Evolutionary conservation across 2,329 filamentous ascomycete species (phyloP).

Genomic region (Chaetomium sp.): DNA sequence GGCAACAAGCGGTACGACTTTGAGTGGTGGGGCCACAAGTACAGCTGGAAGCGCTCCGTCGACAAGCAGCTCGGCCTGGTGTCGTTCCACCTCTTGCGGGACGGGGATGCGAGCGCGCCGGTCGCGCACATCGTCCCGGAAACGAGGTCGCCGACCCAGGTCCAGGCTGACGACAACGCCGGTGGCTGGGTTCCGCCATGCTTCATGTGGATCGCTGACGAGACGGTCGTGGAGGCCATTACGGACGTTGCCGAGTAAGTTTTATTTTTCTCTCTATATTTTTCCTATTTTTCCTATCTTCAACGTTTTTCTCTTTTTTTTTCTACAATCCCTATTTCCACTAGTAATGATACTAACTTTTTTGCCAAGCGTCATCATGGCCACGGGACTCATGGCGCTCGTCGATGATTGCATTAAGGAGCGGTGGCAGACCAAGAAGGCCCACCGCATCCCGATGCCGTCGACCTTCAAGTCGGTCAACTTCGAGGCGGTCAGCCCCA

Average conservation of each 20-base stretch:
- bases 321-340: slow-evolving; percentile 11
- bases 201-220: slow-evolving; percentile 83
- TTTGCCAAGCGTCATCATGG: slow-evolving; percentile 65
- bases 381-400: slow-evolving; percentile 81
- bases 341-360: slow-evolving; percentile 19
- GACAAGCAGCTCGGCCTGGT: slow-evolving; percentile 63
- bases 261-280: slow-evolving; percentile 14
- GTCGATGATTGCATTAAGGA: slow-evolving; percentile 88
- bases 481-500: slow-evolving; percentile 32
- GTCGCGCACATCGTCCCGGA: slow-evolving; percentile 84
- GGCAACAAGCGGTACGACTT: slow-evolving; percentile 77
- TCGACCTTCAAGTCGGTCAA: slow-evolving; percentile 29
- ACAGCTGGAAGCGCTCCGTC: slow-evolving; percentile 72
- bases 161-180: slow-evolving; percentile 63
- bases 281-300: background rate
- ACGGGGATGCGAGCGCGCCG: slow-evolving; percentile 51
- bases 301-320: background rate
- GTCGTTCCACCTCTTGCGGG: slow-evolving; percentile 73
- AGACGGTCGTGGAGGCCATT: slow-evolving; percentile 58
- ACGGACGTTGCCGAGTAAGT: slow-evolving; percentile 83
- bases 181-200: slow-evolving; percentile 89
- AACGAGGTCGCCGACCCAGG: slow-evolving; percentile 63
- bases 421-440: slow-evolving; percentile 55
- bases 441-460: slow-evolving; percentile 33
- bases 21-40: slow-evolving; percentile 84